phyloP scores from a whole-genome alignment of 768 basidiomycete species.

The Lentinula aciculospora region DNA sequence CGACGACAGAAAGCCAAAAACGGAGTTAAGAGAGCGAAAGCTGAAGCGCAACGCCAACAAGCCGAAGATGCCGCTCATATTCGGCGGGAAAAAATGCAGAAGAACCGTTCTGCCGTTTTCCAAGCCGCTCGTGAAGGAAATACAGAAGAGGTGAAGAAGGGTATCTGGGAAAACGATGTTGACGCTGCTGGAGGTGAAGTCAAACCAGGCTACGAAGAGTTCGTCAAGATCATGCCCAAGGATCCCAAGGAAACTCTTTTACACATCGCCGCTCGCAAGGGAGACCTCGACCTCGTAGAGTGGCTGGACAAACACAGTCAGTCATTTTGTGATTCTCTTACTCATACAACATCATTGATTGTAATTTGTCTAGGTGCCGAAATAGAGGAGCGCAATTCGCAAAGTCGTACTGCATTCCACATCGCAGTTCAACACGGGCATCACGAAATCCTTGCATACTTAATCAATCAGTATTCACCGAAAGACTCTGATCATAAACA shows the following conservation, averaged over 20 bases:
- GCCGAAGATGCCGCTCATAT: conserved; percentile 43
- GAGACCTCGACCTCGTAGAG: conserved; percentile 50
- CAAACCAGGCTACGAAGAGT: conserved; percentile 47
- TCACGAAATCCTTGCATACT: conserved; percentile 47
- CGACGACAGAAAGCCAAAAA: conserved; percentile 51
- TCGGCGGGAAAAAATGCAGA: conserved; percentile 47
- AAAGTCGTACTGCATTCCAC: conserved; percentile 61
- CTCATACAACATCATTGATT: conserved; percentile 13
- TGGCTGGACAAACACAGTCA: conserved; percentile 73
- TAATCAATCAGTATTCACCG: conserved; percentile 56
- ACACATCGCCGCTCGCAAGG: conserved; percentile 57
- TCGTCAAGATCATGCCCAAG: conserved; percentile 35
- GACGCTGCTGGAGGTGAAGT: conserved; percentile 72
- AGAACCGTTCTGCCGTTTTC: conserved; percentile 56
- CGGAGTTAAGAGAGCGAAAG: conserved; percentile 51
- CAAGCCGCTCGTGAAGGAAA: conserved; percentile 57
- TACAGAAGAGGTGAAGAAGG: conserved; percentile 48
- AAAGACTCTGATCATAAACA: conserved; percentile 40
- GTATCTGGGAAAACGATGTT: conserved; percentile 64
- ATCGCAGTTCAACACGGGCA: conserved; percentile 51
- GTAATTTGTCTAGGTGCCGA: conserved; percentile 51
- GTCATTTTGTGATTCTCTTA: conserved; percentile 20
- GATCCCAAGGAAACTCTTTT: conserved; percentile 65
- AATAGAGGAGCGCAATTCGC: conserved; percentile 59
- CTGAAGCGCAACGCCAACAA: conserved; percentile 39